phyloP scores from a whole-genome alignment of 139 green algal species.

The Bryopsis sp. region DNA sequence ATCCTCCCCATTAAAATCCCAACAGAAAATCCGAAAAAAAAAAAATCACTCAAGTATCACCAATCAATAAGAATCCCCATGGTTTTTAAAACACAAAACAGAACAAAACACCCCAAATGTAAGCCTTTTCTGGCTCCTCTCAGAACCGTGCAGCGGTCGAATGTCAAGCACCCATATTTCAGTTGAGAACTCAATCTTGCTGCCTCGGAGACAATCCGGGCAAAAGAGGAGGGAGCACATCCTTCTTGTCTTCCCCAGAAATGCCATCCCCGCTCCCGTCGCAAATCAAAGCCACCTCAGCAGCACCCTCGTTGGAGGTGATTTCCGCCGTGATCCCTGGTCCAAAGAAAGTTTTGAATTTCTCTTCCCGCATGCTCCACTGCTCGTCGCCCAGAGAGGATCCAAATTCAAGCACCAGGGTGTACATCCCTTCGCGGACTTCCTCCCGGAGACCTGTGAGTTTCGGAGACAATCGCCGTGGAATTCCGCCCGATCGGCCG shows the following conservation, averaged over 20 bases:
- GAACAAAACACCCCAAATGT: no score
- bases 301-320: constrained; percentile 29
- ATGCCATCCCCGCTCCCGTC: constrained; percentile 65
- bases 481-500: constrained; percentile 51
- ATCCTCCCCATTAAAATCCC: no score
- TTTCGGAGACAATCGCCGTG: constrained; percentile 52
- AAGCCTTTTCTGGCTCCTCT: no score
- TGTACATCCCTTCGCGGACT: constrained; percentile 48
- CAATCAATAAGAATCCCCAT: no score
- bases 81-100: no score
- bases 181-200: constrained; percentile 29
- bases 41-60: no score
- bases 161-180: no score
- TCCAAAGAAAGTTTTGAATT: constrained; percentile 89
- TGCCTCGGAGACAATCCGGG: constrained; percentile 67
- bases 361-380: constrained; percentile 49
- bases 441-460: constrained; percentile 81
- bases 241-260: constrained; percentile 59
- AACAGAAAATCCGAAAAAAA: no score
- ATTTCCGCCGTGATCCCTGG: constrained; percentile 63
- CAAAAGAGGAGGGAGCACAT: constrained; percentile 83
- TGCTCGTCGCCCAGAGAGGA: constrained; percentile 34
- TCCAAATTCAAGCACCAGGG: constrained; percentile 81
- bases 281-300: constrained; percentile 63
- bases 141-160: no score